phyloP scores from a whole-genome alignment of 140 eudicot genomes.

The Cichorium intybus region DNA sequence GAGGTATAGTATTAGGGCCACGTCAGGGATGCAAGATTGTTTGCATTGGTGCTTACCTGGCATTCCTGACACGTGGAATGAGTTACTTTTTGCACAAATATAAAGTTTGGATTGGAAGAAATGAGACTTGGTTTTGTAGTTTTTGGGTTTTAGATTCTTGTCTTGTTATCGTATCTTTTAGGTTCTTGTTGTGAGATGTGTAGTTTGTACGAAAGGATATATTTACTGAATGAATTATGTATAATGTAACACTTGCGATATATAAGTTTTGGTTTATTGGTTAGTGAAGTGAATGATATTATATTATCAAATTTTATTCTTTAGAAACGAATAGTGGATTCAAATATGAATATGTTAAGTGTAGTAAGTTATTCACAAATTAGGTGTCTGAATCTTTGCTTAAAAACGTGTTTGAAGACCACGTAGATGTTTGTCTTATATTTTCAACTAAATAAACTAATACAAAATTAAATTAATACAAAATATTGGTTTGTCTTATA shows the following conservation, averaged over 20 bases:
- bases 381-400: too few relatives aligned
- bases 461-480: too few relatives aligned
- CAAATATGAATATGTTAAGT: too few relatives aligned
- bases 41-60: slow-evolving; percentile 99
- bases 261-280: slow-evolving; percentile 2
- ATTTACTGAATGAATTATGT: slow-evolving; percentile 18
- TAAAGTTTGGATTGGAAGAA: slow-evolving; percentile 5
- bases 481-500: too few relatives aligned
- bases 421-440: too few relatives aligned
- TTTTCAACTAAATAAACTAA: too few relatives aligned
- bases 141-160: not conserved
- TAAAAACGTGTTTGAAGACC: too few relatives aligned
- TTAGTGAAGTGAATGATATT: not conserved
- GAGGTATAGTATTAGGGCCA: slow-evolving; percentile 52
- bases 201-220: not conserved
- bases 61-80: slow-evolving; percentile 91
- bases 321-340: too few relatives aligned
- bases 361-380: too few relatives aligned
- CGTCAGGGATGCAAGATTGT: slow-evolving; percentile 91
- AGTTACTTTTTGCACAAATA: slow-evolving; percentile 66
- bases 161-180: slow-evolving; percentile 1
- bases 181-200: slow-evolving; percentile 6
- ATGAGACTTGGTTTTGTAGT: not conserved
- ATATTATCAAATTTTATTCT: too few relatives aligned
- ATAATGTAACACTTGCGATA: slow-evolving; percentile 18